Evolutionary conservation across 495 filamentous ascomycete genomes (phyloP).

Genomic region (Penicillium paradoxum): DNA sequence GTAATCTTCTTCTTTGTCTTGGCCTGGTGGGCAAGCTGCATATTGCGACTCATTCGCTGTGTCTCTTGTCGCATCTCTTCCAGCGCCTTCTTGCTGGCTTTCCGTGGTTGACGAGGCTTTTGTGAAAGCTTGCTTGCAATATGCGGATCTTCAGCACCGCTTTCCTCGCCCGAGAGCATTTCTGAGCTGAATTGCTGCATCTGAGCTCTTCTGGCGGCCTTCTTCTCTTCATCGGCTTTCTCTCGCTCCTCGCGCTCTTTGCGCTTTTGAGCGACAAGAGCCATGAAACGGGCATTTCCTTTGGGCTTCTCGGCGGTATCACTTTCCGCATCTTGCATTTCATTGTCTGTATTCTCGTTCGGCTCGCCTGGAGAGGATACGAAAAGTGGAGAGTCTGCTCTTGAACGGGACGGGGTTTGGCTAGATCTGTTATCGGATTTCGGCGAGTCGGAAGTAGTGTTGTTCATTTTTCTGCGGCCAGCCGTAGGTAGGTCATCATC

Average conservation of each 20-base stretch:
- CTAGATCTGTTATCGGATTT: slow-evolving; percentile 7
- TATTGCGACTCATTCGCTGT: slow-evolving; percentile 80
- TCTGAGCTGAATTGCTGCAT: slow-evolving; percentile 36
- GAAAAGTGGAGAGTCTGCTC: slow-evolving; percentile 39
- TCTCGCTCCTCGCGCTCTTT: slow-evolving; percentile 64
- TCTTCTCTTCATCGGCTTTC: slow-evolving; percentile 52
- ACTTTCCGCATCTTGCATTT: slow-evolving; percentile 18
- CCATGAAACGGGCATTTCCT: slow-evolving; percentile 56
- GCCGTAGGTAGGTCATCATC: slow-evolving; percentile 39
- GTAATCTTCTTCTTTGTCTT: slow-evolving; percentile 89
- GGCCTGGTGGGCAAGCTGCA: slow-evolving; percentile 87
- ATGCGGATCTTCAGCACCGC: slow-evolving; percentile 52
- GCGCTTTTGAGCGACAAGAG: slow-evolving; percentile 65
- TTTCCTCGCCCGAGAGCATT: slow-evolving; percentile 30
- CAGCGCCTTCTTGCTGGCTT: slow-evolving; percentile 92
- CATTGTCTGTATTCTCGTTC: slow-evolving; percentile 3
- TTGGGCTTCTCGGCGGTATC: slow-evolving; percentile 45
- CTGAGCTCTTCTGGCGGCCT: slow-evolving; percentile 36
- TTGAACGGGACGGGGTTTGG: slow-evolving; percentile 18
- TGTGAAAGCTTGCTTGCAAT: slow-evolving; percentile 58
- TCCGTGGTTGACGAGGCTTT: slow-evolving; percentile 64
- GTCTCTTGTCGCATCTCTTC: slow-evolving; percentile 93
- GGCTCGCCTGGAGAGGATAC: slow-evolving; percentile 29
- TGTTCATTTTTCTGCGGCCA: slow-evolving; percentile 27
- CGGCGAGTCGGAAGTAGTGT: slow-evolving; percentile 10